phyloP scores from a whole-genome alignment of 1,284 basidiomycete genomes.

The Leccinum subspadiceum region DNA sequence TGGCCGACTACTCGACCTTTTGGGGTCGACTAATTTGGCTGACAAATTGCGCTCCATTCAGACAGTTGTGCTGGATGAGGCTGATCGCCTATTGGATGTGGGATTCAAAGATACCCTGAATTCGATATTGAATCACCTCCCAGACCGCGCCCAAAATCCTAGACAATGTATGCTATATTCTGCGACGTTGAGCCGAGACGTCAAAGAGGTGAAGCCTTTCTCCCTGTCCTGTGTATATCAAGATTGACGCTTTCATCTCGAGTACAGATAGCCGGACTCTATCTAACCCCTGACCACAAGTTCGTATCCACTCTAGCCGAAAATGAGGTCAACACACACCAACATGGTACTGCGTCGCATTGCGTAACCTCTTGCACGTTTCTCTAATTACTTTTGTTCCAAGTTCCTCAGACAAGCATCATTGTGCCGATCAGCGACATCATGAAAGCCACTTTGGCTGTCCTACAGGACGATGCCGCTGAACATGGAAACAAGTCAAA shows the following conservation, averaged over 20 bases:
- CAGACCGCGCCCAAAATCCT: constrained; percentile 31
- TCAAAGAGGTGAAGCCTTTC: constrained; percentile 32
- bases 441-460: constrained; percentile 42
- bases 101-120: constrained; percentile 81
- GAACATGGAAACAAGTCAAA: constrained; percentile 35
- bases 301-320: constrained; percentile 63
- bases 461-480: constrained; percentile 35
- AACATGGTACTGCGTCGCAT: constrained; percentile 45
- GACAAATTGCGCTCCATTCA: constrained; percentile 52
- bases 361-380: not conserved
- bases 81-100: constrained; percentile 87
- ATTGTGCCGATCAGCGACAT: constrained; percentile 43
- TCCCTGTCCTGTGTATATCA: not conserved
- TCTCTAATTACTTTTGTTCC: not conserved
- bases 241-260: constrained; percentile 10
- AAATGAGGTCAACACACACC: constrained; percentile 64
- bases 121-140: constrained; percentile 69
- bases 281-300: constrained; percentile 48
- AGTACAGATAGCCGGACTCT: constrained; percentile 43
- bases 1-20: constrained; percentile 81
- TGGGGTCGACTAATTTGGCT: constrained; percentile 44
- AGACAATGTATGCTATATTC: constrained; percentile 85
- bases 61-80: constrained; percentile 88
- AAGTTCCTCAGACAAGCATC: constrained; percentile 53
- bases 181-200: constrained; percentile 50